Base-by-base conservation (phyloP, 106 monocot species). In the Dioscorea alata region DNA sequence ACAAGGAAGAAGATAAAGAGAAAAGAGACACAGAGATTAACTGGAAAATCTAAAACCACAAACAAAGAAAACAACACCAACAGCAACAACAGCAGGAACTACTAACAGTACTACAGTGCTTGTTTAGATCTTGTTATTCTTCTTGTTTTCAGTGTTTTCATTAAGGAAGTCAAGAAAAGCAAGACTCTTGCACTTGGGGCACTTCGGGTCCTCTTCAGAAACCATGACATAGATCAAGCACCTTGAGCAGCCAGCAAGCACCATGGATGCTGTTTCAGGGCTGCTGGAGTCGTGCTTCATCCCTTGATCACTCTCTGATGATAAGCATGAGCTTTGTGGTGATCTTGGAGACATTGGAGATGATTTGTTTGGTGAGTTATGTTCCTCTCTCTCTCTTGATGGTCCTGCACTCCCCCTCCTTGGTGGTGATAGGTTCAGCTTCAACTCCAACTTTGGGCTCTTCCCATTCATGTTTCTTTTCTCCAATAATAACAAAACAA, bases 201-300 rank as follows among this genome's bases (percentile, higher is more conserved):
- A 72, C 33, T 63, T 72, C 20, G 72, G 72, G 18, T 72, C 72
- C 24, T 72, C 61, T 33, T 72, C 61, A 1, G 63, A 63, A 19
- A 72, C 59, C 72, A 72, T 72, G 51, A 72, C 72, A 33, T 72
- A 72, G 34, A 63, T 50, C 31, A 72, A 63, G 62, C 72, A 72
- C n/a, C 24, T 8, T 0, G 72, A 50, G 53, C 72, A 72, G 13
- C 72, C 72, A 10, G 63, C 72, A 7, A 72, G 72, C 19, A 72
- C 72, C 72, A 72, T 72, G n/a, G 72, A 17, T 32, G 63, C 34
- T 17, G 51, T 63, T 32, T 72, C 63, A 0, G 72, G 72, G 63
- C 72, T 72, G 72, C 60, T 70, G 25, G 33, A 15, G 18, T 22
- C 16, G n/a, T 56, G 19, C 21, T 22, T 66, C 18, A 54, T 16